These are phyloP conservation scores for Camelina sativa DNA, from an alignment of 345 rosid genomes.

Conservation along the genomic window DNA sequence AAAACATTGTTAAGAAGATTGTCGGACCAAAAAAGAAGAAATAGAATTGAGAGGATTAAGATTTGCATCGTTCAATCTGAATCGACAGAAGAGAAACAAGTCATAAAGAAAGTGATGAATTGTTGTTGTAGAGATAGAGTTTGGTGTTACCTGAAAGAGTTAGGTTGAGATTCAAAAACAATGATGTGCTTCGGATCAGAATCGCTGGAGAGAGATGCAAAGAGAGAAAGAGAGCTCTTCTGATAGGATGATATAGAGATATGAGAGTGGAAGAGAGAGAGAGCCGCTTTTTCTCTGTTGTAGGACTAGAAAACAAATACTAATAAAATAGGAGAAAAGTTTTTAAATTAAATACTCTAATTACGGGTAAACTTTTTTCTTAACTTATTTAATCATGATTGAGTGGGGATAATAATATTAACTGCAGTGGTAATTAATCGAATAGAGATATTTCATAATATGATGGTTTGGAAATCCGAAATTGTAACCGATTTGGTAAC, in stretches of 20 bases:
- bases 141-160: conserved; percentile 27
- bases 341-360: neutral
- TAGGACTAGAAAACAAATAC: too few relatives aligned
- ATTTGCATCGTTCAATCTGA: conserved; percentile 7
- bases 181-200: conserved; percentile 22
- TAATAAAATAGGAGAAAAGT: neutral
- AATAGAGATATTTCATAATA: too few relatives aligned
- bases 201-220: conserved; percentile 9
- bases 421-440: too few relatives aligned
- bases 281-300: conserved; percentile 33
- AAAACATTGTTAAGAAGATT: conserved; percentile 13
- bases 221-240: conserved; percentile 28
- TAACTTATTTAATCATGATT: too few relatives aligned
- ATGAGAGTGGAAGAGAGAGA: conserved; percentile 41
- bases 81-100: neutral
- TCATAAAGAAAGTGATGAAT: conserved; percentile 6
- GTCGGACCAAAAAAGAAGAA: conserved; percentile 22
- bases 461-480: too few relatives aligned
- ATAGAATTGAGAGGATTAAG: conserved; percentile 10
- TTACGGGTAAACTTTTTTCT: too few relatives aligned
- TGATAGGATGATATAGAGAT: neutral
- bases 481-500: too few relatives aligned
- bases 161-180: neutral
- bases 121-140: neutral
- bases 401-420: too few relatives aligned